A percentile compares a stretch with the other conserved stretches of the same genome.
Conservation (phyloP, 2,329 filamentous ascomycete genomes). For the Aspergillus floridensis region DNA sequence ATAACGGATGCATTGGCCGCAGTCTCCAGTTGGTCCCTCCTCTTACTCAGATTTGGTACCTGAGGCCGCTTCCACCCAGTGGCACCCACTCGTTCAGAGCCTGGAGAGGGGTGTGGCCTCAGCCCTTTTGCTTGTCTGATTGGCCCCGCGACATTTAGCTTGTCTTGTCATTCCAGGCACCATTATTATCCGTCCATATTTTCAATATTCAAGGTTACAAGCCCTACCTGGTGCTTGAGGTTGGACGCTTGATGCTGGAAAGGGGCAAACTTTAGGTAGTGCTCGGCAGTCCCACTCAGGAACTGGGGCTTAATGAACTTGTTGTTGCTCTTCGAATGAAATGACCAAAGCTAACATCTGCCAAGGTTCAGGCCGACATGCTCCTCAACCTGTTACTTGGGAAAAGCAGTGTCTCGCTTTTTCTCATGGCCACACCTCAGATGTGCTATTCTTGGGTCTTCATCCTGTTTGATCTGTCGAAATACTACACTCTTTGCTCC, state of each 20-base stretch:
- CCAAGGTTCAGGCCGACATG: neutral
- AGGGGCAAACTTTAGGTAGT: neutral
- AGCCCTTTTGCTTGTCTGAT: neutral
- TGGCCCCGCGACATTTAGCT: constrained; percentile 3
- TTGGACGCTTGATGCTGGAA: neutral
- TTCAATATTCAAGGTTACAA: too few species aligned
- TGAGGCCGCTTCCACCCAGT: neutral
- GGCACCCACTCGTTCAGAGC: neutral
- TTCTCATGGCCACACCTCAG: neutral
- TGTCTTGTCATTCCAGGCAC: constrained; percentile 8
- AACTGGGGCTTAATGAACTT: neutral
- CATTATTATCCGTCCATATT: neutral
- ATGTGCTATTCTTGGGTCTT: neutral
- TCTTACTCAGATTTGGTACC: constrained; percentile 4
- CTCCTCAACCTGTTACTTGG: neutral
- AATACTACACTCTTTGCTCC: neutral
- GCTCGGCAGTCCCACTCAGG: neutral
- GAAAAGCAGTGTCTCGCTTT: neutral
- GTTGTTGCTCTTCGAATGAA: neutral
- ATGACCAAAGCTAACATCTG: neutral
- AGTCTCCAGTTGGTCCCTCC: constrained; percentile 2
- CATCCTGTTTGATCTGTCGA: neutral
- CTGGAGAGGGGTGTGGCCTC: neutral
- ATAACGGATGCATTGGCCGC: constrained; percentile 1
- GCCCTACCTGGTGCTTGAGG: neutral